These are phyloP conservation scores for Boeremia lycopersici DNA, from an alignment of 2,329 filamentous ascomycete species.

Conservation along the genomic window DNA sequence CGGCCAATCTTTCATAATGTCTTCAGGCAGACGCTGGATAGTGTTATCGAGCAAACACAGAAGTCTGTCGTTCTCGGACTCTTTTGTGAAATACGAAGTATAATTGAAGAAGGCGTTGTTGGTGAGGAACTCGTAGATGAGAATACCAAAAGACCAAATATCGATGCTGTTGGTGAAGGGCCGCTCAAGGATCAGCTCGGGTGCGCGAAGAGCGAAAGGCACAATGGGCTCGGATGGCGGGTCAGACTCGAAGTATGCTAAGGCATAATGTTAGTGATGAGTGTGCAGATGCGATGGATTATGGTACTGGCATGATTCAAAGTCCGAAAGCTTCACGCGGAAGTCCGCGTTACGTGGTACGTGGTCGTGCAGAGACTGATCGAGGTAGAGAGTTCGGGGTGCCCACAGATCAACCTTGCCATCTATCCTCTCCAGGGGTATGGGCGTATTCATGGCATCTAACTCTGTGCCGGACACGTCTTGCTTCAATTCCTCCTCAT, in stretches of 20 bases:
- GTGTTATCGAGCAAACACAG: background rate
- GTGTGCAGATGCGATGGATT: conserved; percentile 6
- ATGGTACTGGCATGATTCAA: conserved; percentile 8
- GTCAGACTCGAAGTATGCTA: conserved; percentile 11
- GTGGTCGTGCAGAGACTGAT: no score
- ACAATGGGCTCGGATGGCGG: conserved; percentile 6
- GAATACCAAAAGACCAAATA: conserved; percentile 4
- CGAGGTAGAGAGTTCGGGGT: no score
- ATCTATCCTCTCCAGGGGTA: no score
- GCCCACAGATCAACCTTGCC: no score
- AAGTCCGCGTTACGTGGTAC: background rate
- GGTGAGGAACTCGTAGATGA: conserved; percentile 4
- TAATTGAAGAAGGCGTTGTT: no score
- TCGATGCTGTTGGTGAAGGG: conserved; percentile 3
- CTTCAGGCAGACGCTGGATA: no score
- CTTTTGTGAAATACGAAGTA: no score
- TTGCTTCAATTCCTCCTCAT: no score
- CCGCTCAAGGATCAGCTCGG: conserved; percentile 3
- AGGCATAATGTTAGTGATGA: conserved; percentile 6
- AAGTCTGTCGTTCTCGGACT: background rate
- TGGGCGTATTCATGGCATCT: no score
- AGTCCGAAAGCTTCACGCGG: conserved; percentile 12
- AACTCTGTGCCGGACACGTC: no score
- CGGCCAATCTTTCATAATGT: no score
- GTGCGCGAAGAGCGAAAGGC: conserved; percentile 8